A percentile compares a stretch with the other conserved stretches of the same genome.
Evolutionary conservation across 768 basidiomycete genomes (phyloP).

Genomic region (Leccinum ochraceum): DNA sequence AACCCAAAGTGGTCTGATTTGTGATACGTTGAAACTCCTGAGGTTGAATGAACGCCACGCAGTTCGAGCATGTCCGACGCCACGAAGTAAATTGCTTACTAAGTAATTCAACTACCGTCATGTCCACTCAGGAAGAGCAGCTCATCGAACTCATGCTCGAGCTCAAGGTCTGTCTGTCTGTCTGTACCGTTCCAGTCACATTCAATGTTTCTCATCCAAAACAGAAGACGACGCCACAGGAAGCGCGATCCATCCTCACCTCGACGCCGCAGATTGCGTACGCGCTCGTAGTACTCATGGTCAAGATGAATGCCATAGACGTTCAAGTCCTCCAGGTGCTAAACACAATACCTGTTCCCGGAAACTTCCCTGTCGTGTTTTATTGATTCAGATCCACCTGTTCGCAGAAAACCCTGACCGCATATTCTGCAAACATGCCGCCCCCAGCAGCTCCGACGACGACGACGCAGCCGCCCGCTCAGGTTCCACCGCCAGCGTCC

Average conservation of each 20-base stretch:
- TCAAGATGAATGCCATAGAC: conserved; percentile 72
- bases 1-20: neutral
- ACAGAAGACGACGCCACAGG: conserved; percentile 74
- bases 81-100: too few relatives aligned
- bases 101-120: conserved; percentile 21
- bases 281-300: conserved; percentile 76
- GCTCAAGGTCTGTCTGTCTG: conserved; percentile 49
- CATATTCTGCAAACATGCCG: conserved; percentile 40
- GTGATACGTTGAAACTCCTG: neutral
- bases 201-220: neutral
- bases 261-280: conserved; percentile 76
- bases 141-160: conserved; percentile 75
- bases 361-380: too few relatives aligned
- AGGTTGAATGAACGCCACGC: neutral
- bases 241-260: conserved; percentile 68
- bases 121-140: conserved; percentile 65
- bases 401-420: conserved; percentile 60
- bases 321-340: conserved; percentile 73
- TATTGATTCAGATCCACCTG: conserved; percentile 3
- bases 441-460: conserved; percentile 18
- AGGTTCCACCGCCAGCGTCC: conserved; percentile 33
- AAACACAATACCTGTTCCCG: too few relatives aligned
- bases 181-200: neutral
- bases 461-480: conserved; percentile 23
- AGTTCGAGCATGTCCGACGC: neutral